These are phyloP conservation scores for Amyloporia xantha DNA, from an alignment of 768 basidiomycete species.

Conservation along the genomic window DNA sequence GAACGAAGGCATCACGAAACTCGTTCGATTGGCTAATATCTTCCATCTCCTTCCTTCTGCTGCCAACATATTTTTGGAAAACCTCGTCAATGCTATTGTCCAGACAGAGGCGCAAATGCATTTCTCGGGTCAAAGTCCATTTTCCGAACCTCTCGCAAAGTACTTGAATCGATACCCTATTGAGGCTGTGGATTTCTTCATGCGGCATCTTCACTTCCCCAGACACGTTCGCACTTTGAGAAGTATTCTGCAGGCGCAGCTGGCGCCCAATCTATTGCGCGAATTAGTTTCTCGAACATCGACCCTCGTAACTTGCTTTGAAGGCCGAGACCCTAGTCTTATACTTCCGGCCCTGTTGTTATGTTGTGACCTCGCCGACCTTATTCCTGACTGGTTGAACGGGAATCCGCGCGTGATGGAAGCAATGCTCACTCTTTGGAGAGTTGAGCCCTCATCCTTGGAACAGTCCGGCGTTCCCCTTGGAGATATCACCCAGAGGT, in stretches of 20 bases:
- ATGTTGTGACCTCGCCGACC: conserved; percentile 65
- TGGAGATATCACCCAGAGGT: conserved; percentile 50
- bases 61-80: conserved; percentile 86
- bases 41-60: conserved; percentile 94
- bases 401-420: conserved; percentile 64
- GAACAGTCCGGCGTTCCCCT: conserved; percentile 32
- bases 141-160: conserved; percentile 86
- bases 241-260: conserved; percentile 71
- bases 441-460: conserved; percentile 33
- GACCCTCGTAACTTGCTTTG: conserved; percentile 46
- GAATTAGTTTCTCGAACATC: conserved; percentile 60
- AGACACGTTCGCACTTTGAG: conserved; percentile 78
- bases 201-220: conserved; percentile 69
- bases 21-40: conserved; percentile 93
- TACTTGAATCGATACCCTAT: conserved; percentile 87
- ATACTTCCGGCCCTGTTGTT: conserved; percentile 69
- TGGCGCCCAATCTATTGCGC: conserved; percentile 69
- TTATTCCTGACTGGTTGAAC: conserved; percentile 65
- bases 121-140: conserved; percentile 83
- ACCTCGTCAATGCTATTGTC: conserved; percentile 81
- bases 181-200: conserved; percentile 82
- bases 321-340: conserved; percentile 40
- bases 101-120: conserved; percentile 90
- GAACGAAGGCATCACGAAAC: conserved; percentile 86
- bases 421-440: conserved; percentile 70